Percentiles rank a stretch among this genome's conserved stretches.
Conservation (phyloP, 441 rosid genomes). For the Brassica hybrid region DNA sequence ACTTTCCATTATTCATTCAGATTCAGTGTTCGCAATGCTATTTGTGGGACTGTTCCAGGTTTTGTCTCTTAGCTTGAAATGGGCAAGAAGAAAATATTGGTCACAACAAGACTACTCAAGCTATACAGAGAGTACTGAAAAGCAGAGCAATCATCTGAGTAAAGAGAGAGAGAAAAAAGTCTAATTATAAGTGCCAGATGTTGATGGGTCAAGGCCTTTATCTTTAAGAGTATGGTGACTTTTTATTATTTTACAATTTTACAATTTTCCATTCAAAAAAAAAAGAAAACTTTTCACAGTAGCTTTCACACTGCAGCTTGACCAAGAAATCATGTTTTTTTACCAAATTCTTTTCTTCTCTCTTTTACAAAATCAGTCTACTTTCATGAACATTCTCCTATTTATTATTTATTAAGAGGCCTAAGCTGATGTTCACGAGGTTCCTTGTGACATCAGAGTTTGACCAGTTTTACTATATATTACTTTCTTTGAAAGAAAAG, state of each 20-base stretch:
- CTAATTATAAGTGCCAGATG: conserved; percentile 79
- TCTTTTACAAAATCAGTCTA: conserved; percentile 26
- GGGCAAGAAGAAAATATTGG: conserved; percentile 34
- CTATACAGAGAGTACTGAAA: conserved; percentile 21
- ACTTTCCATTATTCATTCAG: conserved; percentile 35
- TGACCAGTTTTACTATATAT: conserved; percentile 24
- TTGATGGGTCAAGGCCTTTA: conserved; percentile 64
- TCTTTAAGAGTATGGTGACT: conserved; percentile 28
- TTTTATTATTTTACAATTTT: background rate
- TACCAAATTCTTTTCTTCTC: conserved; percentile 11
- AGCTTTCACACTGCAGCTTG: conserved; percentile 44
- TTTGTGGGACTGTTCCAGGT: conserved; percentile 41
- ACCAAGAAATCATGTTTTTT: conserved; percentile 30
- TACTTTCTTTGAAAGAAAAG: conserved; percentile 34
- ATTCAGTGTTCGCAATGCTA: conserved; percentile 37
- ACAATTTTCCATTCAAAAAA: background rate
- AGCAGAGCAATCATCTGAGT: conserved; percentile 22
- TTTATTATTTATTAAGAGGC: background rate
- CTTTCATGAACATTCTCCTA: background rate
- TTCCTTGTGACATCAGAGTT: conserved; percentile 22
- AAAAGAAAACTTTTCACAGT: conserved; percentile 28
- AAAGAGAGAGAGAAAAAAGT: conserved; percentile 27
- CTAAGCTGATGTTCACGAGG: conserved; percentile 16
- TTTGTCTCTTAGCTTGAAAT: conserved; percentile 42
- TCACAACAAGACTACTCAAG: conserved; percentile 34